Evolutionary conservation across 768 basidiomycete genomes (phyloP).

Genomic region (Naganishia vaughanmartiniae): DNA sequence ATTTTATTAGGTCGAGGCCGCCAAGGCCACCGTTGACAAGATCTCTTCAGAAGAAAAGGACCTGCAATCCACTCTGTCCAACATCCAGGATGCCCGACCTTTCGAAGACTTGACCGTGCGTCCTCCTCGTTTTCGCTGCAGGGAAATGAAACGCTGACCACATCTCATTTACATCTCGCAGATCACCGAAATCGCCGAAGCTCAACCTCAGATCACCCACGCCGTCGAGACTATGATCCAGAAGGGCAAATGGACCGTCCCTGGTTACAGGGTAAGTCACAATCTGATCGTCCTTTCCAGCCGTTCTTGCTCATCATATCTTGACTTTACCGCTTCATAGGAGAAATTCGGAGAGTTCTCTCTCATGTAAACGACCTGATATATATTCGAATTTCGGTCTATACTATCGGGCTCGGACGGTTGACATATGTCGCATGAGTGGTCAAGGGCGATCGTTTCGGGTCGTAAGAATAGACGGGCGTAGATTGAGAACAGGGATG

Average conservation of each 20-base stretch:
- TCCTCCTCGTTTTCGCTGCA: slow-evolving; percentile 26
- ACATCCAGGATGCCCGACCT: slow-evolving; percentile 95
- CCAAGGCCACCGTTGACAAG: slow-evolving; percentile 82
- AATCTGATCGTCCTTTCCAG: not conserved
- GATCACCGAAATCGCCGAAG: slow-evolving; percentile 84
- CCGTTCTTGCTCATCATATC: not conserved
- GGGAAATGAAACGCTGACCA: not conserved
- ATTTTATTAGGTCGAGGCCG: slow-evolving; percentile 70
- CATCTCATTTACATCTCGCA: slow-evolving; percentile 45
- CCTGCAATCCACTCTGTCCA: slow-evolving; percentile 86
- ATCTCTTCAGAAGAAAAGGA: slow-evolving; percentile 87
- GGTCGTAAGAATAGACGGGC: not conserved
- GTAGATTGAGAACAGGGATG: not conserved
- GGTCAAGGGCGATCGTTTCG: not conserved
- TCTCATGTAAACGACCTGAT: slow-evolving; percentile 63
- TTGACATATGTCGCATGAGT: not conserved
- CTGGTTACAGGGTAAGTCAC: slow-evolving; percentile 61
- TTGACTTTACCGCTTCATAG: slow-evolving; percentile 54
- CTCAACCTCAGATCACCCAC: slow-evolving; percentile 86
- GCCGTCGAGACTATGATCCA: slow-evolving; percentile 64
- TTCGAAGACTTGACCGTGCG: slow-evolving; percentile 94
- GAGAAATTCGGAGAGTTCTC: slow-evolving; percentile 96
- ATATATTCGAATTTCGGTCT: slow-evolving; percentile 2
- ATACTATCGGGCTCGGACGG: not conserved
- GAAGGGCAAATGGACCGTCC: slow-evolving; percentile 60